phyloP scores from a whole-genome alignment of 345 rosid species.

The Mercurialis annua region DNA sequence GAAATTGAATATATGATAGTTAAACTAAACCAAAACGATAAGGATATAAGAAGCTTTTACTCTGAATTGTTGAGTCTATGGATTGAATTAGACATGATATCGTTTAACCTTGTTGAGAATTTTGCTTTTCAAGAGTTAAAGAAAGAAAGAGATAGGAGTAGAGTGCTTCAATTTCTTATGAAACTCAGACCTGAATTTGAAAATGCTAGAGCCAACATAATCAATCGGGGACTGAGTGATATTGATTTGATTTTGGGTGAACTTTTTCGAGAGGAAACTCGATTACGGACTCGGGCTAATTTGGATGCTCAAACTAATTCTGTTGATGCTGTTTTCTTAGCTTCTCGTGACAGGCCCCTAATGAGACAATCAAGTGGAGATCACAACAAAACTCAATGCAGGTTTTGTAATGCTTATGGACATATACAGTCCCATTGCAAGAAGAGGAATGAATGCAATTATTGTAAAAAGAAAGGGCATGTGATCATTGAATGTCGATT shows the following conservation, averaged over 20 bases:
- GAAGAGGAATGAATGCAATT: not conserved
- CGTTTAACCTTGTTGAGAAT: not conserved
- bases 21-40: not conserved
- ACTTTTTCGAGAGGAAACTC: not conserved
- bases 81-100: not conserved
- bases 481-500: not conserved
- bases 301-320: not conserved
- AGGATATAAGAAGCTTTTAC: not conserved
- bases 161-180: not conserved
- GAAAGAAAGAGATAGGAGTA: not conserved
- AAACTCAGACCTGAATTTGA: not conserved
- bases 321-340: not conserved
- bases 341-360: not conserved
- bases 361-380: not conserved
- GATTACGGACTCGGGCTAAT: not conserved
- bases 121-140: not conserved
- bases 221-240: not conserved
- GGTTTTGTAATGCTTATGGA: not conserved
- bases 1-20: not conserved
- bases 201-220: not conserved
- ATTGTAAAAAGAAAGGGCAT: not conserved
- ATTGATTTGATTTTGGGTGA: not conserved
- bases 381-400: too few relatives aligned
- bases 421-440: constrained; percentile 8
- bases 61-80: not conserved